Percentiles rank a stretch among this genome's conserved stretches.
These are phyloP conservation scores for Angophora floribunda DNA, from an alignment of 345 rosid genomes.

Conservation along the genomic window DNA sequence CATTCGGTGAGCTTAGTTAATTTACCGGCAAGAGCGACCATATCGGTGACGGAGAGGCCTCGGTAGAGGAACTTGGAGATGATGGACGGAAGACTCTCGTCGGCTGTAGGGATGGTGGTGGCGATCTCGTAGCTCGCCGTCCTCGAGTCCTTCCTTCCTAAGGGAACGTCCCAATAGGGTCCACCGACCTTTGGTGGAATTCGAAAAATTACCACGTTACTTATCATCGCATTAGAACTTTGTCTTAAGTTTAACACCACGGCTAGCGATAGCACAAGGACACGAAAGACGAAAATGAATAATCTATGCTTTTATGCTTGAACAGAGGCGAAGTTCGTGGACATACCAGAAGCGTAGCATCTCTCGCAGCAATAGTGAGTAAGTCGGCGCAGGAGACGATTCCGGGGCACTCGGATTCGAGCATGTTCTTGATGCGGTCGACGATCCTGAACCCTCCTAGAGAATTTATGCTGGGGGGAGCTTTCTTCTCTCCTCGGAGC, in stretches of 20 bases:
- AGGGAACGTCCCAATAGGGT: constrained; percentile 90
- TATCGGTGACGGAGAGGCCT: constrained; percentile 80
- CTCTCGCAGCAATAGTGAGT: constrained; percentile 87
- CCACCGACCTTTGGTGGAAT: constrained; percentile 69
- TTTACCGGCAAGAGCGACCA: constrained; percentile 86
- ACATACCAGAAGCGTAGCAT: constrained; percentile 62
- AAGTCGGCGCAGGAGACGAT: constrained; percentile 87
- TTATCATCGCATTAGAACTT: neutral
- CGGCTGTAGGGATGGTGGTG: constrained; percentile 45
- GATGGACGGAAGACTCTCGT: constrained; percentile 52
- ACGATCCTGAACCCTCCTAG: constrained; percentile 56
- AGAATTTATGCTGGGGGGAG: constrained; percentile 44
- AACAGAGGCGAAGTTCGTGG: neutral
- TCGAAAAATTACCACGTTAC: neutral
- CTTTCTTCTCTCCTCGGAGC: constrained; percentile 66
- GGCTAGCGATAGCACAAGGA: neutral
- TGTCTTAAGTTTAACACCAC: neutral
- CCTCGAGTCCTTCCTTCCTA: constrained; percentile 94
- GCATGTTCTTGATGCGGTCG: constrained; percentile 77
- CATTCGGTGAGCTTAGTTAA: neutral
- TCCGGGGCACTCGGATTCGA: constrained; percentile 92
- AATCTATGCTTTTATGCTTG: neutral
- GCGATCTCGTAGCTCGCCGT: constrained; percentile 55
- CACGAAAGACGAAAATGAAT: neutral
- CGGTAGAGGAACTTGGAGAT: constrained; percentile 58